Evolutionary conservation across 805 yeast genomes (phyloP).

Genomic region (Yamadazyma endophytica): DNA sequence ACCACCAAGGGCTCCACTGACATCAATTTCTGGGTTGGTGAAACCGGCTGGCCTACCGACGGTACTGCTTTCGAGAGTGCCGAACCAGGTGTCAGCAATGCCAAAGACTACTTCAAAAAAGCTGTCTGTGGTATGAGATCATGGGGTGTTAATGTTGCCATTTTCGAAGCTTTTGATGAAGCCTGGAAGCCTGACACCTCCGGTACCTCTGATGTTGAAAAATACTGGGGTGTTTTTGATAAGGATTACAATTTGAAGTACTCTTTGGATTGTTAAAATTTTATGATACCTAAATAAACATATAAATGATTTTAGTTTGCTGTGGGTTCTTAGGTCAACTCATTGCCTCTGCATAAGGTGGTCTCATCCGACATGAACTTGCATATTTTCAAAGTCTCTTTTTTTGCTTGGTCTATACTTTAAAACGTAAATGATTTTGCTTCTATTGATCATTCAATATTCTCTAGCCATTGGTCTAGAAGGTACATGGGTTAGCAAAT

Average conservation of each 20-base stretch:
- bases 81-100: conserved; percentile 67
- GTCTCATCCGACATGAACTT: not conserved
- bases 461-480: conserved; percentile 2
- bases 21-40: conserved; percentile 92
- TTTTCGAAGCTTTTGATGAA: conserved; percentile 94
- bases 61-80: conserved; percentile 72
- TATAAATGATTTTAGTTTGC: not conserved
- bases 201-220: conserved; percentile 82
- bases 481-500: conserved; percentile 21
- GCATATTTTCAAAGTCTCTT: not conserved
- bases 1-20: conserved; percentile 81
- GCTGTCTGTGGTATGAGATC: conserved; percentile 92
- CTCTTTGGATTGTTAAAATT: conserved; percentile 33
- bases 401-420: not conserved
- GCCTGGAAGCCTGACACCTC: conserved; percentile 92
- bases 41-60: conserved; percentile 94
- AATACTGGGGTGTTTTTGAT: conserved; percentile 91
- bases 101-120: conserved; percentile 77
- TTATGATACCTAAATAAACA: conserved; percentile 3
- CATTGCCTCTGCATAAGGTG: not conserved
- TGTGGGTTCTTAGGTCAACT: not conserved
- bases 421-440: not conserved
- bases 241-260: conserved; percentile 39
- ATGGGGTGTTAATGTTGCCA: conserved; percentile 92
- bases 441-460: not conserved